Evolutionary conservation across 306 rosid genomes (phyloP), one percentile per base, ranked within the genome.

Genomic region (Lathyrus oleraceus): DNA sequence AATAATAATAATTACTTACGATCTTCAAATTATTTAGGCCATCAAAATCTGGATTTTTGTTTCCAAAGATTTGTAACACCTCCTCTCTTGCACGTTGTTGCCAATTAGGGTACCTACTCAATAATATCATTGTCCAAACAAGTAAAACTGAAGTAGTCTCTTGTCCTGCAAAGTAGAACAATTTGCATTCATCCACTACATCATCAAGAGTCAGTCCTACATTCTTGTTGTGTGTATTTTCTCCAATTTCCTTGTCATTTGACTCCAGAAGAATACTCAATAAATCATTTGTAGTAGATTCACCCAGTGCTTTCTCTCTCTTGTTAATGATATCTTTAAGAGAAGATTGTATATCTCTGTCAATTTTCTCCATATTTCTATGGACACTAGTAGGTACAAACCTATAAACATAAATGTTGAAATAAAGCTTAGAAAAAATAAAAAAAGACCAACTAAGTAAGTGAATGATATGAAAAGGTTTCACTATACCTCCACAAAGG

Each of bases 101-200:
- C 94, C 90, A 86, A 36, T 76, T 19, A 1, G 73, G 72, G 48
- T 78, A 36, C 13, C 52, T 68, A 73, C 90, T 40, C 48, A 85
- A 54, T 20, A 88, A 57, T 11, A 85, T 39, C 88, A 87, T 77
- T 4, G 88, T 85, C 90, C 88, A 87, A 43, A 75, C 64, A 5
- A 87, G 86, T 27, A 85, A 67, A 14, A 36, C 71, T 4, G 89
- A 77, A 10, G 89, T 87, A 10, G 93, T 85, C 45, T 85, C 92
- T 44, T 87, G 35, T 30, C 35, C 35, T 0, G 35, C 35, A 30
- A 30, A 38, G 81, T 85, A 85, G 65, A 85, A 82, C 44, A 79
- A 15, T 47, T 85, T 82, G 78, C 87, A 87, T 58, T 87, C 89
- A 3, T 68, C 80, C 0, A 85, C 65, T 5, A 87, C 81, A 2